Percentiles rank a stretch among this genome's conserved stretches.
These are phyloP conservation scores for Aspergillus persii DNA, from an alignment of 2,329 filamentous ascomycete species.

Conservation along the genomic window DNA sequence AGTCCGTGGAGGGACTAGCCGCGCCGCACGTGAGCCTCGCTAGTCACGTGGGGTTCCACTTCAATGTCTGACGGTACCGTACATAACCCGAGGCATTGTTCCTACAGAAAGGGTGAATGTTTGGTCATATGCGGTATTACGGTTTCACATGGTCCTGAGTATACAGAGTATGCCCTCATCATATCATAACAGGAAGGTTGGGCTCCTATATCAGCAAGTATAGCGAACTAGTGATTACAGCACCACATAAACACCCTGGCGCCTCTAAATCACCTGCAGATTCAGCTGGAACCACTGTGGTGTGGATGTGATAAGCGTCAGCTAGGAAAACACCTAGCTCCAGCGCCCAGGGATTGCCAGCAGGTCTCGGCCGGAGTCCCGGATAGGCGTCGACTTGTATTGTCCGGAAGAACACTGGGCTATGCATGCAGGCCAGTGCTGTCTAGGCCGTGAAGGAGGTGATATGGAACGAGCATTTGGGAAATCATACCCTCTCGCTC, in stretches of 20 bases:
- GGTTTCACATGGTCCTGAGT: no score
- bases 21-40: background rate
- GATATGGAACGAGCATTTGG: background rate
- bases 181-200: no score
- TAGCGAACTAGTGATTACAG: no score
- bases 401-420: background rate
- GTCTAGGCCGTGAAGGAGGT: background rate
- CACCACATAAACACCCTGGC: no score
- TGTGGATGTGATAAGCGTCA: no score
- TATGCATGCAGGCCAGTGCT: background rate
- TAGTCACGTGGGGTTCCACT: background rate
- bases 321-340: background rate
- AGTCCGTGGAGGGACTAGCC: background rate
- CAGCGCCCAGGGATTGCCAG: background rate
- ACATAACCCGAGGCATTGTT: background rate
- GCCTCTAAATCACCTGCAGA: no score
- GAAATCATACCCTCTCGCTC: background rate
- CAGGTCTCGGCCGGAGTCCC: background rate
- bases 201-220: no score
- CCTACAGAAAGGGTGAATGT: background rate
- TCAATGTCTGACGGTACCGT: background rate
- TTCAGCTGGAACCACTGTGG: no score
- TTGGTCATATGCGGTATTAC: background rate
- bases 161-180: no score
- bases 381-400: background rate